These are phyloP conservation scores for Papiliotrema fonsecae DNA, from an alignment of 1,284 basidiomycete genomes.

Conservation along the genomic window DNA sequence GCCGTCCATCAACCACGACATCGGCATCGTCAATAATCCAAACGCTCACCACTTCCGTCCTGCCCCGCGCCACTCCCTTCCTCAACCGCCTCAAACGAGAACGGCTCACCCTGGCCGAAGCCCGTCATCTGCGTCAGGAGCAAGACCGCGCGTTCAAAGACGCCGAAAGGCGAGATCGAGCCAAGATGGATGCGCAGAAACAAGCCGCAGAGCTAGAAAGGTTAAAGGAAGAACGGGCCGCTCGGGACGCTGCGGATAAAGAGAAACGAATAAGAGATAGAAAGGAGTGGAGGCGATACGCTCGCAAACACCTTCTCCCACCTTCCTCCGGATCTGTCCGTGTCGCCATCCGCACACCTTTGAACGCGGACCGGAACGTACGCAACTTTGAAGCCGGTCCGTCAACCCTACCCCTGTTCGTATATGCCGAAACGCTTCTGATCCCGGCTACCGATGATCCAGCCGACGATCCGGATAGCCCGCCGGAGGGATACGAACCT, in stretches of 20 bases:
- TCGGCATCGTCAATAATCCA: constrained; percentile 60
- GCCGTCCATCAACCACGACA: constrained; percentile 59
- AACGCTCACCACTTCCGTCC: constrained; percentile 63
- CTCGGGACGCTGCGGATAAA: constrained; percentile 19
- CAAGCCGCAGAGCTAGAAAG: constrained; percentile 24
- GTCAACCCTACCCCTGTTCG: constrained; percentile 34
- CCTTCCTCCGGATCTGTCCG: constrained; percentile 22
- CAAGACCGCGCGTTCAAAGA: constrained; percentile 75
- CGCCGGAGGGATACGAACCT: constrained; percentile 36
- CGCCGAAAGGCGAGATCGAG: constrained; percentile 63
- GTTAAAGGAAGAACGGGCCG: constrained; percentile 18
- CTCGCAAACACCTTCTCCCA: constrained; percentile 35
- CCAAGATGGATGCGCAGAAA: constrained; percentile 38
- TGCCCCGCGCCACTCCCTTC: constrained; percentile 74
- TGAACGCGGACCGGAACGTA: constrained; percentile 32
- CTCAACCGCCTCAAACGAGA: constrained; percentile 59
- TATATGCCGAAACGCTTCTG: constrained; percentile 44
- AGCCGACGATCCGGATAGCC: constrained; percentile 24
- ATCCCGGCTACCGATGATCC: constrained; percentile 22
- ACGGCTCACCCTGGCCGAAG: constrained; percentile 55
- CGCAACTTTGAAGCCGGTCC: constrained; percentile 24
- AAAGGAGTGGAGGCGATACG: constrained; percentile 40
- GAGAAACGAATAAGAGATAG: constrained; percentile 15
- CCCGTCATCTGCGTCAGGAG: constrained; percentile 67
- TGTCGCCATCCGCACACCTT: constrained; percentile 36